phyloP scores from a whole-genome alignment of 2,329 filamentous ascomycete genomes.

The Alternaria sp. region DNA sequence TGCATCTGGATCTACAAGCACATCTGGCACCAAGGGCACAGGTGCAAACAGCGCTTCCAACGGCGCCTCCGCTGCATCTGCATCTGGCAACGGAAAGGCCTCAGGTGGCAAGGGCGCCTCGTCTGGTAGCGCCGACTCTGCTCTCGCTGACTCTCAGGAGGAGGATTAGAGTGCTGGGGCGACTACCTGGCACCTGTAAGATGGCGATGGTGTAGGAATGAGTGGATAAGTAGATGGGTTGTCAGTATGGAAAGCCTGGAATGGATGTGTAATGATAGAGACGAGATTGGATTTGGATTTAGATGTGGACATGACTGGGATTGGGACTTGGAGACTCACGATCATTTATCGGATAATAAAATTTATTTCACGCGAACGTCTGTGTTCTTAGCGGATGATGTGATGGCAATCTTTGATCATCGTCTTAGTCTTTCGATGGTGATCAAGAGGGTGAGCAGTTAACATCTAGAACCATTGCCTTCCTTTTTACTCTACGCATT shows the following conservation, averaged over 20 bases:
- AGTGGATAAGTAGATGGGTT: background rate
- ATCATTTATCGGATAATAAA: background rate
- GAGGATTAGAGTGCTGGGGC: conserved; percentile 11
- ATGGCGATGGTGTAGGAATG: background rate
- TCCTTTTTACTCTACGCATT: background rate
- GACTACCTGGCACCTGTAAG: background rate
- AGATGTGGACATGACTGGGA: background rate
- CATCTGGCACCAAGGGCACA: background rate
- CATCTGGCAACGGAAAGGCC: background rate
- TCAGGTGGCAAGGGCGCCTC: background rate
- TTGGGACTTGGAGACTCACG: background rate
- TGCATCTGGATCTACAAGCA: background rate
- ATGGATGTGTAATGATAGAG: background rate
- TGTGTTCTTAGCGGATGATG: background rate
- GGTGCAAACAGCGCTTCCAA: background rate
- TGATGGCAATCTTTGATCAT: background rate
- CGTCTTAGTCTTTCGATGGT: background rate
- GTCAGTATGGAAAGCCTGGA: background rate
- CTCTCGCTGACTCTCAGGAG: conserved; percentile 20
- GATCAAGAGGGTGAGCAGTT: background rate
- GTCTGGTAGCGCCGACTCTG: conserved; percentile 15
- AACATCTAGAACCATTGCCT: background rate
- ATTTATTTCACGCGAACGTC: background rate
- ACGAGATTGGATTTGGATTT: background rate
- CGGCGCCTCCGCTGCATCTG: background rate